phyloP scores from a whole-genome alignment of 2,329 filamentous ascomycete genomes.

The Bipolaris cookei region DNA sequence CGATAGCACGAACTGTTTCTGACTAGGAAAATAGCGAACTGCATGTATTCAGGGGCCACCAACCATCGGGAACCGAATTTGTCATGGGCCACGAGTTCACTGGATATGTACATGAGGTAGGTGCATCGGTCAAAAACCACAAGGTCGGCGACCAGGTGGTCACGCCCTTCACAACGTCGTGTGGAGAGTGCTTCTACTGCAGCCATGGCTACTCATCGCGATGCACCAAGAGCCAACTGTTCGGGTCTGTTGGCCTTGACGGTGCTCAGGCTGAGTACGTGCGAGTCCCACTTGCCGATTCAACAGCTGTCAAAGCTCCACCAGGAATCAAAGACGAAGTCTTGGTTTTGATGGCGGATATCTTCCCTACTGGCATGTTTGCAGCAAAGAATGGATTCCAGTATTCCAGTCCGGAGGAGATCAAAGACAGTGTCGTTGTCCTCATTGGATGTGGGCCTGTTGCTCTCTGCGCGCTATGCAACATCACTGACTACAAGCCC shows the following conservation, averaged over 20 bases:
- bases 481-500: conserved; percentile 76
- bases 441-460: conserved; percentile 82
- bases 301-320: conserved; percentile 77
- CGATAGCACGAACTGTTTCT: conserved; percentile 1
- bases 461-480: conserved; percentile 81
- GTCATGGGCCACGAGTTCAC: conserved; percentile 88
- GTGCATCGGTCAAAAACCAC: conserved; percentile 70
- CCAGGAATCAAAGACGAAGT: conserved; percentile 73
- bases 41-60: conserved; percentile 83
- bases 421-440: conserved; percentile 73
- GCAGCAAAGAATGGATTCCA: conserved; percentile 80
- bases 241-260: conserved; percentile 72
- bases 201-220: conserved; percentile 76
- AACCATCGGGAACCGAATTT: conserved; percentile 69
- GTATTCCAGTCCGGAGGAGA: conserved; percentile 62
- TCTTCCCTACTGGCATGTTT: conserved; percentile 85
- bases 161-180: conserved; percentile 73
- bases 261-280: conserved; percentile 83
- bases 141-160: conserved; percentile 79
- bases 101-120: conserved; percentile 72
- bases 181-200: conserved; percentile 83
- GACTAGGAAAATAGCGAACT: conserved; percentile 66
- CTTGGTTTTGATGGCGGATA: conserved; percentile 88
- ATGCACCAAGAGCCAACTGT: conserved; percentile 72
- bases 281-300: conserved; percentile 76